These are phyloP conservation scores for Phytopythium vexans DNA, from an alignment of 352 stramenopile genomes.

Conservation along the genomic window DNA sequence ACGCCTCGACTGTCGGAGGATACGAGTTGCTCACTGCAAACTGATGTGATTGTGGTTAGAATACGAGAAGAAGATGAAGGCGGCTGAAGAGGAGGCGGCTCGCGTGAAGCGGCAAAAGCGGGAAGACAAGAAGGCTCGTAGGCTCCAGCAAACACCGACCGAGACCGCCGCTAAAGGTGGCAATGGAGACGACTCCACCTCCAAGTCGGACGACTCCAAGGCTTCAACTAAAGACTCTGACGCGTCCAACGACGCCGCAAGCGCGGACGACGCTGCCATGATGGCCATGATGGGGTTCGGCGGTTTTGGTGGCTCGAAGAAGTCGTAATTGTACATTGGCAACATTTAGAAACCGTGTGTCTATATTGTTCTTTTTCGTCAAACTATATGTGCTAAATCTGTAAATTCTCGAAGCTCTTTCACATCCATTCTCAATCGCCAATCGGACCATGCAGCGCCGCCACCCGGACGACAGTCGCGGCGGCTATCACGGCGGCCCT, in stretches of 20 bases:
- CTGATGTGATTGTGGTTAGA: constrained; percentile 24
- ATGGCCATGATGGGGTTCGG: constrained; percentile 92
- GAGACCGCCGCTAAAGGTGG: background rate
- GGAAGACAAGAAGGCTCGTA: constrained; percentile 73
- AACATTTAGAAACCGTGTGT: constrained; percentile 1
- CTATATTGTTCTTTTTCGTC: constrained; percentile 2
- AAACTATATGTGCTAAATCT: constrained; percentile 1
- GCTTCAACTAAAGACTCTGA: background rate
- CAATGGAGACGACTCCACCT: background rate
- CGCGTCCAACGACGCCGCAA: constrained; percentile 14
- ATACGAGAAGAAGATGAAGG: constrained; percentile 85
- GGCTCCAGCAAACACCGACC: constrained; percentile 16
- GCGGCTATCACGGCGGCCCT: too few species aligned
- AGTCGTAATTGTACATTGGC: constrained; percentile 19
- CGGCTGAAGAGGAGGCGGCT: constrained; percentile 58
- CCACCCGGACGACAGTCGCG: background rate
- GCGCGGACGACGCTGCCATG: constrained; percentile 64
- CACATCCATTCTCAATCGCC: too few species aligned
- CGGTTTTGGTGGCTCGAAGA: constrained; percentile 83
- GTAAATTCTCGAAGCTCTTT: background rate
- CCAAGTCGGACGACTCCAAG: constrained; percentile 6
- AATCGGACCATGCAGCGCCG: constrained; percentile 10
- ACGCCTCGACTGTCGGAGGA: background rate
- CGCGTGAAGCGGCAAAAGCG: constrained; percentile 72
- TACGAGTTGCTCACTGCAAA: background rate